A percentile compares a stretch with the other conserved stretches of the same genome.
Conservation (phyloP, 768 basidiomycete genomes). For the Lactarius sanguifluus region DNA sequence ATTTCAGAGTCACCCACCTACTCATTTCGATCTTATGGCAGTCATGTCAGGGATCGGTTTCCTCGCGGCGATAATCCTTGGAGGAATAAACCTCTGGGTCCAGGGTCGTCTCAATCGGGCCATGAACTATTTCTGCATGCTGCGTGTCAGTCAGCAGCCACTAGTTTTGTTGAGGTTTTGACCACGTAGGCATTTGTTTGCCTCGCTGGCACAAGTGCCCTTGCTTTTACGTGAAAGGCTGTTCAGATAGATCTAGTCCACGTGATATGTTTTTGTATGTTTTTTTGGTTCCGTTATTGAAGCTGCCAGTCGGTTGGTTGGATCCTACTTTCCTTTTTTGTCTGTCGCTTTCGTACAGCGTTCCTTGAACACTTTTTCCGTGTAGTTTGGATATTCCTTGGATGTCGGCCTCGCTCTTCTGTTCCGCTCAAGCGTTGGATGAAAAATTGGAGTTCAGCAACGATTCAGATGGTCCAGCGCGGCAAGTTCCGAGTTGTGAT, state of each 20-base stretch:
- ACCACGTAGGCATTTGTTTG: too few relatives aligned
- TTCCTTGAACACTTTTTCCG: constrained; percentile 22
- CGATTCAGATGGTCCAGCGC: constrained; percentile 13
- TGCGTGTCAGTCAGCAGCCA: too few relatives aligned
- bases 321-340: constrained; percentile 21
- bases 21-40: background rate
- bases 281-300: constrained; percentile 15
- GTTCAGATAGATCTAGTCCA: background rate
- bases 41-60: background rate
- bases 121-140: too few relatives aligned
- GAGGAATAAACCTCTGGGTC: too few relatives aligned
- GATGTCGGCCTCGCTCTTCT: constrained; percentile 22
- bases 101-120: too few relatives aligned
- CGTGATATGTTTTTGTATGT: constrained; percentile 12
- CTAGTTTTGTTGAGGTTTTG: too few relatives aligned
- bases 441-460: constrained; percentile 15
- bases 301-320: background rate
- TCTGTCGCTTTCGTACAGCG: constrained; percentile 14
- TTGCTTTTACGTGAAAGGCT: too few relatives aligned
- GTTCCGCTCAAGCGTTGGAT: constrained; percentile 16
- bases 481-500: constrained; percentile 25
- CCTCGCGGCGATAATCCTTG: too few relatives aligned
- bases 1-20: background rate
- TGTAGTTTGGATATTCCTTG: constrained; percentile 20
- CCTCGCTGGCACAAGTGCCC: too few relatives aligned